Base-by-base conservation (phyloP, 306 rosid species). In the Lathyrus tuberosus region DNA sequence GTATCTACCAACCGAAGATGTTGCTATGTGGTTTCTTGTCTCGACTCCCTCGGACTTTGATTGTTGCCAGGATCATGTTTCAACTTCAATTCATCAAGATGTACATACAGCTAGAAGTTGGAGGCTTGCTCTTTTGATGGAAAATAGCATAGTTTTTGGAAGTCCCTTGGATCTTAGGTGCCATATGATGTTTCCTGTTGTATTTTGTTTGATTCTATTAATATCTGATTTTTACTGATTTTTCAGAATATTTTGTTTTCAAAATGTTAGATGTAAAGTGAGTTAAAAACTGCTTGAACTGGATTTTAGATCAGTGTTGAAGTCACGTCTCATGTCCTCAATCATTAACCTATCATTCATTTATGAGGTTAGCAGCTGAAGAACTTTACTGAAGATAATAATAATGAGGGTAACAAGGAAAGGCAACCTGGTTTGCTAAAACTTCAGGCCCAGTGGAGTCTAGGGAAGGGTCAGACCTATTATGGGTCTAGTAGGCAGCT, bases 1-100 rank as follows among this genome's bases (percentile, higher is more conserved):
- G 18, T 26, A 76, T 70, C 75, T 42, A 58, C 81, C 81, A 17
- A 56, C 78, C 16, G 78, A 80, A 52, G 82, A 92, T 65, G 41
- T 80, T 47, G 95, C 96, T 38, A 81, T 88, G 68, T 92, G 91
- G 84, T 84, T 90, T 76, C 84, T 92, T 78, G 88, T 88, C 72
- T 90, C 86, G 3, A 80, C 84, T 51, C 16, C 67, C 44, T 75
- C 91, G 26, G 84, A 84, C 69, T 58, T 65, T 47, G 81, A 86
- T 71, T 70, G 59, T 69, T 69, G 60, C 53, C 33, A 62, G 46
- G 67, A 80, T 62, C 67, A 58, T 56, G 56, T 68, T 63, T 83
- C 86, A 56, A 75, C 77, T 14, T 80, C 86, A 41, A 77, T 56
- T 9, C 67, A 77, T 44, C 70, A 71, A 53, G 81, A 80, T 78